phyloP scores from a whole-genome alignment of 164 flowering plant species.

The Stephania japonica region DNA sequence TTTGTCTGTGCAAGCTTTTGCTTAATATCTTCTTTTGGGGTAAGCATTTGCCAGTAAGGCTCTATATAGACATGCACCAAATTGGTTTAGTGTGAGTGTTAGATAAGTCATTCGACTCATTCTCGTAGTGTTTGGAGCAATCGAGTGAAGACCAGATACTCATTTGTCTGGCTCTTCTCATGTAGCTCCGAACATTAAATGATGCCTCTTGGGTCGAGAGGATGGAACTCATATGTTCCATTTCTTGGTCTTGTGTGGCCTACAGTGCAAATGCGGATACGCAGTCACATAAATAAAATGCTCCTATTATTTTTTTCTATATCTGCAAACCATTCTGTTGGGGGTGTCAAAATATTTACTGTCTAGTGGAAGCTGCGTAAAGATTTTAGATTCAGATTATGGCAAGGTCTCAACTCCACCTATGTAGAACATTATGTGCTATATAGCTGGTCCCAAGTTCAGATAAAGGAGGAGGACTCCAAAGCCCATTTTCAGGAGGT shows the following conservation, averaged over 20 bases:
- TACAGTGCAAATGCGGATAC: background rate
- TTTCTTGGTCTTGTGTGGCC: constrained; percentile 5
- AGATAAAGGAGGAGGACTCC: too few species aligned
- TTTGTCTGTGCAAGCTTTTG: too few species aligned
- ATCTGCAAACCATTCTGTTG: background rate
- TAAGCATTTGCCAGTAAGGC: background rate
- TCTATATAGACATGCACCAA: background rate
- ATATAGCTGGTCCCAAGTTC: too few species aligned
- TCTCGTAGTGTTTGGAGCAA: background rate
- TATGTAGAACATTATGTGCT: too few species aligned
- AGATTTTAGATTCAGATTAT: background rate
- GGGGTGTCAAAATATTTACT: too few species aligned
- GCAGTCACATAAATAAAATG: background rate
- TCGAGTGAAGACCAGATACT: constrained; percentile 16
- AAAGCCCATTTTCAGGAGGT: too few species aligned
- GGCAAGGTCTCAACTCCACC: too few species aligned
- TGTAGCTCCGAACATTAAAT: constrained; percentile 8
- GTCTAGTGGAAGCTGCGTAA: background rate
- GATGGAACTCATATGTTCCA: constrained; percentile 1
- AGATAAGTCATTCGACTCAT: background rate
- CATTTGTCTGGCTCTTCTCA: constrained; percentile 11
- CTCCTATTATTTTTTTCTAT: background rate
- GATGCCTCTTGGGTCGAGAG: background rate
- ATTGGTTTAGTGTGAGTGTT: background rate
- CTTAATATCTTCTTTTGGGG: too few species aligned